Evolutionary conservation across 2,329 filamentous ascomycete genomes (phyloP).

Genomic region (Phyllosticta citribraziliensis): DNA sequence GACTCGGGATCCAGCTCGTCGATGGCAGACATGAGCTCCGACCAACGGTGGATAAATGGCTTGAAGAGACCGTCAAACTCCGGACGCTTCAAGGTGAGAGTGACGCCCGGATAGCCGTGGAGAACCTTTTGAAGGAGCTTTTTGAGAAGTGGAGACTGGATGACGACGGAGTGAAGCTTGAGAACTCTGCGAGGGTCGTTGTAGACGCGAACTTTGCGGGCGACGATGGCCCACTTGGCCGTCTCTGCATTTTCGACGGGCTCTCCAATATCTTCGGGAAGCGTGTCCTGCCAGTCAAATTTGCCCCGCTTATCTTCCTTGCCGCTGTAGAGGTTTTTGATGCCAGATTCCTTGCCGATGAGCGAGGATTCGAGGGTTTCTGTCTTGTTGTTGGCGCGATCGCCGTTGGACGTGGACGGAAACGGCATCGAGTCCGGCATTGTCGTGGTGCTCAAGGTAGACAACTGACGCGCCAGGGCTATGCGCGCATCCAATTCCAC

Average conservation of each 20-base stretch:
- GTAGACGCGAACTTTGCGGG: conserved; percentile 38
- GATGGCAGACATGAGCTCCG: conserved; percentile 17
- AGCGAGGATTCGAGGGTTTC: conserved; percentile 16
- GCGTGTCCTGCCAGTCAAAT: conserved; percentile 42
- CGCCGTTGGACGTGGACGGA: background rate
- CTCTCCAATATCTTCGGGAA: conserved; percentile 36
- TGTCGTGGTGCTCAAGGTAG: too few relatives aligned
- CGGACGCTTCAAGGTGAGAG: conserved; percentile 48
- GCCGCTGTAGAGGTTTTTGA: conserved; percentile 41
- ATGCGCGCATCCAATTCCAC: too few relatives aligned
- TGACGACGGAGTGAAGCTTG: conserved; percentile 50
- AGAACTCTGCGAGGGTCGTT: conserved; percentile 50
- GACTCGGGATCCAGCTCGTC: conserved; percentile 3
- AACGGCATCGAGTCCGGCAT: too few relatives aligned
- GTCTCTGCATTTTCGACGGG: conserved; percentile 51
- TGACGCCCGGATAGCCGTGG: conserved; percentile 50
- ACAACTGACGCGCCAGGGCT: too few relatives aligned
- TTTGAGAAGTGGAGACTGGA: conserved; percentile 55
- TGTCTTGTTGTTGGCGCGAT: background rate
- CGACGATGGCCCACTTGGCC: conserved; percentile 48
- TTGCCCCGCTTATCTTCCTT: conserved; percentile 36
- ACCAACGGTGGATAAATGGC: conserved; percentile 58
- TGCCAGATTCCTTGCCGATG: conserved; percentile 30
- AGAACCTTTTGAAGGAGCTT: conserved; percentile 46
- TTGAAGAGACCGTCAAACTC: conserved; percentile 52